Evolutionary conservation across 192 early-diverging fungal genomes (phyloP).

Genomic region (Funneliformis mosseae): DNA sequence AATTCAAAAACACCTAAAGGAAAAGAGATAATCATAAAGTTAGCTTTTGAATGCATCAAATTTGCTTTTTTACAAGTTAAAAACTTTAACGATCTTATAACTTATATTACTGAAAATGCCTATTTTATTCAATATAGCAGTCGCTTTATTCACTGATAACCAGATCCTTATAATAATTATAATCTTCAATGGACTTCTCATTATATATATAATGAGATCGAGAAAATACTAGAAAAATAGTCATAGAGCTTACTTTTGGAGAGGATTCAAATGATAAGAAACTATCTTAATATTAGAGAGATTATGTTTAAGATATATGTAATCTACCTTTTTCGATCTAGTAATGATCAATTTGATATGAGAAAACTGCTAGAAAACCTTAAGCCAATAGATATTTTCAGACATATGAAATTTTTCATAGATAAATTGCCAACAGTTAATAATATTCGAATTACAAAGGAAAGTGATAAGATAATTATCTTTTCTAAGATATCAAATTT

Average conservation of each 20-base stretch:
- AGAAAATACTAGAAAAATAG: not conserved
- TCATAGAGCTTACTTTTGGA: not conserved
- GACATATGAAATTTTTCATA: not conserved
- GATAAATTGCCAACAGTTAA: not conserved
- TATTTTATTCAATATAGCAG: constrained; percentile 4
- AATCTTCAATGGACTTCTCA: not conserved
- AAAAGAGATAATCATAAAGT: not conserved
- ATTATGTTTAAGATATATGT: constrained; percentile 5
- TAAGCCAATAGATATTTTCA: not conserved
- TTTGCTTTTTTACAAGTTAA: not conserved
- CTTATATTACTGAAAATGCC: not conserved
- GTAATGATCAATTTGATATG: not conserved
- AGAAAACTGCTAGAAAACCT: not conserved
- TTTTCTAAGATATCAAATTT: not conserved
- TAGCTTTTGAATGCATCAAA: not conserved
- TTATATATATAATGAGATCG: constrained; percentile 13
- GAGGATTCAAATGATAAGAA: not conserved
- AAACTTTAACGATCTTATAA: not conserved
- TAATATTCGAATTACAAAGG: not conserved
- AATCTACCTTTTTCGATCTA: not conserved
- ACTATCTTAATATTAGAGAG: not conserved
- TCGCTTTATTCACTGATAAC: not conserved
- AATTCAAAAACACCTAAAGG: not conserved
- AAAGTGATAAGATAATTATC: not conserved
- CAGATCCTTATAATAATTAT: not conserved